Conservation (phyloP, 495 filamentous ascomycete genomes). For the Bacidia rubella region DNA sequence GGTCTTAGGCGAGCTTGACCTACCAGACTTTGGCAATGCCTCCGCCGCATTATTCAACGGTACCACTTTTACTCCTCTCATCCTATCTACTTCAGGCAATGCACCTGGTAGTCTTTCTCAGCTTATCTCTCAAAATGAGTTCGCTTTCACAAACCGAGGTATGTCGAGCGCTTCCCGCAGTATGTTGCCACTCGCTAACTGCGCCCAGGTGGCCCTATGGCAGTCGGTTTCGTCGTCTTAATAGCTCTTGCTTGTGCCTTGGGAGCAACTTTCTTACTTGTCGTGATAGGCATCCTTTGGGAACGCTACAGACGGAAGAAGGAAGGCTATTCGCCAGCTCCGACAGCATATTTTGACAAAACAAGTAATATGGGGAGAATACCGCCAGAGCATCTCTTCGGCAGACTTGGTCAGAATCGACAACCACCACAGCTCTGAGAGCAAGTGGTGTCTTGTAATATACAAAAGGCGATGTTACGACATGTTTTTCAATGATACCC, state of each 20-base stretch:
- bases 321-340: slow-evolving; percentile 77
- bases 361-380: slow-evolving; percentile 63
- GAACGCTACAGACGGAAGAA: slow-evolving; percentile 72
- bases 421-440: slow-evolving; percentile 17
- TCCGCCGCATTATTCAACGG: slow-evolving; percentile 87
- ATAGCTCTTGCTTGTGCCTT: slow-evolving; percentile 87
- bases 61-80: slow-evolving; percentile 59
- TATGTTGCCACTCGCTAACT: slow-evolving; percentile 1
- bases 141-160: slow-evolving; percentile 46
- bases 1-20: slow-evolving; percentile 61
- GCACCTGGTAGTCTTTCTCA: slow-evolving; percentile 61
- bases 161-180: slow-evolving; percentile 18
- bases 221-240: slow-evolving; percentile 76
- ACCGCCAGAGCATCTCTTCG: slow-evolving; percentile 71
- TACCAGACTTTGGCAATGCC: slow-evolving; percentile 64
- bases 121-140: slow-evolving; percentile 62
- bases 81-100: slow-evolving; percentile 54
- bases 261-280: slow-evolving; percentile 74
- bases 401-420: slow-evolving; percentile 30
- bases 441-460: background rate
- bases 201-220: slow-evolving; percentile 41
- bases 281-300: slow-evolving; percentile 67
- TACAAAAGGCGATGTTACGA: slow-evolving; percentile 9
- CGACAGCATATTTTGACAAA: slow-evolving; percentile 59
- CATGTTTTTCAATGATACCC: slow-evolving; percentile 12